These are phyloP conservation scores for Picocystis salinarum DNA, from an alignment of 139 green algal genomes.

Conservation along the genomic window DNA sequence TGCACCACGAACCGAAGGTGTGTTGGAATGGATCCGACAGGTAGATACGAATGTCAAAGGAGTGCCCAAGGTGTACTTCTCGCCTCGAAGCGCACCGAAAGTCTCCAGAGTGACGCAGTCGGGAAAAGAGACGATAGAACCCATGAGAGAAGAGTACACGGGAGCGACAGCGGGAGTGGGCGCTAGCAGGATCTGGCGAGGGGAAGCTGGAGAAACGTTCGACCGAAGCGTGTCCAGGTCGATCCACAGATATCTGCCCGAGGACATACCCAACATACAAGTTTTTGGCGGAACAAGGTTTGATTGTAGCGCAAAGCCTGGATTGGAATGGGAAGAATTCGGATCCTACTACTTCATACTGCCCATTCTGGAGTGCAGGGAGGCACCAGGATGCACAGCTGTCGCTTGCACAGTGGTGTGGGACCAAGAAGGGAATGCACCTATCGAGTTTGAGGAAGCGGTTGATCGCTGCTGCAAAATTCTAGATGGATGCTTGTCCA, in stretches of 20 bases:
- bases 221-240: slow-evolving; percentile 11
- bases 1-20: too few relatives aligned
- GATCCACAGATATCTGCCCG: slow-evolving; percentile 46
- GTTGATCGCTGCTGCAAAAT: too few relatives aligned
- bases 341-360: slow-evolving; percentile 60
- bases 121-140: slow-evolving; percentile 21
- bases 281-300: slow-evolving; percentile 58
- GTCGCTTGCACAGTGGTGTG: slow-evolving; percentile 54
- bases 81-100: slow-evolving; percentile 42
- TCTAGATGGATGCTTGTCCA: too few relatives aligned
- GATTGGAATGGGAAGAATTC: slow-evolving; percentile 42
- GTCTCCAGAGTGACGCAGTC: slow-evolving; percentile 20
- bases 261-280: slow-evolving; percentile 29
- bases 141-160: slow-evolving; percentile 21
- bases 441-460: too few relatives aligned
- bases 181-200: slow-evolving; percentile 58
- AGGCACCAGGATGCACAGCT: slow-evolving; percentile 20
- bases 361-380: slow-evolving; percentile 41
- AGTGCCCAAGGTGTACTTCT: slow-evolving; percentile 47
- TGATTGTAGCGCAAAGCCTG: slow-evolving; percentile 3
- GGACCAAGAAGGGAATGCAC: slow-evolving; percentile 18
- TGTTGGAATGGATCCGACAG: too few relatives aligned
- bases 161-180: slow-evolving; percentile 31
- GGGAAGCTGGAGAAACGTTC: slow-evolving; percentile 14
- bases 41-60: too few relatives aligned